These are phyloP conservation scores for Plantago major DNA, from an alignment of 257 asterid genomes.

Conservation along the genomic window DNA sequence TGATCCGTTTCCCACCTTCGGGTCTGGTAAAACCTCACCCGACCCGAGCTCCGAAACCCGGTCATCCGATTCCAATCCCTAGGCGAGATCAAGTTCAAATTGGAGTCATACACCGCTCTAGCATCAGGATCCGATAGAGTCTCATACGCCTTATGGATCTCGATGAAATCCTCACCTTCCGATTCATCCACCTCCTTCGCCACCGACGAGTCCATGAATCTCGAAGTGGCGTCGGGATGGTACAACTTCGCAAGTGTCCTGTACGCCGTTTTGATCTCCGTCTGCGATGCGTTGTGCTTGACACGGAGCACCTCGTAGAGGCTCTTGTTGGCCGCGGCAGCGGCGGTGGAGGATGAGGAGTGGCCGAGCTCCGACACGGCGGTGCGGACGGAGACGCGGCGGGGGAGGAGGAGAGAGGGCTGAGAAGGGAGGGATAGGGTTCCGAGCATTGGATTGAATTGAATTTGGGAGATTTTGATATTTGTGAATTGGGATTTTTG, in stretches of 20 bases:
- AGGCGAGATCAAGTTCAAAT: constrained; percentile 26
- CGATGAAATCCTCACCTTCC: constrained; percentile 63
- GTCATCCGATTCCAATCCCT: constrained; percentile 18
- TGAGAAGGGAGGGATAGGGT: constrained; percentile 20
- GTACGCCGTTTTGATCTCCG: constrained; percentile 84
- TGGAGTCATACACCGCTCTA: constrained; percentile 56
- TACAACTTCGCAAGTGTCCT: constrained; percentile 73
- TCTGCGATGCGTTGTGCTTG: constrained; percentile 54
- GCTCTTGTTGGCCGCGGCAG: constrained; percentile 28
- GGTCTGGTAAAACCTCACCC: constrained; percentile 41
- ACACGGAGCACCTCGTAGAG: constrained; percentile 70
- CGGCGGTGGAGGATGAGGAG: constrained; percentile 19
- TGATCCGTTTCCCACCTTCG: constrained; percentile 98
- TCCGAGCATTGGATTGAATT: constrained; percentile 24
- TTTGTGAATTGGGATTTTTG: background rate
- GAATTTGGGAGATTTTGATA: background rate
- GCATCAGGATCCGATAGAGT: constrained; percentile 82
- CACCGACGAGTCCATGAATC: constrained; percentile 33
- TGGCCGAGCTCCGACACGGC: constrained; percentile 40
- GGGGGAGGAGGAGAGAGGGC: constrained; percentile 20
- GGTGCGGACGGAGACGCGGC: constrained; percentile 27
- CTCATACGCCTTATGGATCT: constrained; percentile 69
- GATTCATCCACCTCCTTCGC: constrained; percentile 20
- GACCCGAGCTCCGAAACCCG: constrained; percentile 29
- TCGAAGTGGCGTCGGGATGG: constrained; percentile 72